Evolutionary conservation across 2,329 filamentous ascomycete genomes (phyloP), one percentile per base, ranked within the genome.

Genomic region (Hymenoscyphus repandus): DNA sequence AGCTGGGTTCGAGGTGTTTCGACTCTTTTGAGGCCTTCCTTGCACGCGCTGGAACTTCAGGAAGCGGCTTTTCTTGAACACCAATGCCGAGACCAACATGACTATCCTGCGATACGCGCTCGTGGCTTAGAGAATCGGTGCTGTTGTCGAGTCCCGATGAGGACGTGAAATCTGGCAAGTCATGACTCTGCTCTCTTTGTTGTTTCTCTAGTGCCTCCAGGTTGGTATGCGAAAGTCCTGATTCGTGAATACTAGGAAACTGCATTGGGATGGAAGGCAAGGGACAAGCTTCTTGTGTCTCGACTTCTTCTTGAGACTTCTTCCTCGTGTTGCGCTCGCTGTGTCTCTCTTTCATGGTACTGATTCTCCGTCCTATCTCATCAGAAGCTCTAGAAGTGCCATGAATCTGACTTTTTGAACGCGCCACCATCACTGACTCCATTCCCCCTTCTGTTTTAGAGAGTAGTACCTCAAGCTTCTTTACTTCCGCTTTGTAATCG

Each of bases 401-500:
- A 50, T 64, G 61, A 38, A 66, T 36, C 10, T 55, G 45, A 51
- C 64, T 66, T 32, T 62, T 62, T 3, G 57, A 57, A 15, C 64
- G 55, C n/a, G 61, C 62, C 47, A 65, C 38, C 1, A 54, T 50
- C 2, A 66, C 62, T 20, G 57, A 57, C 43, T 65, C 63, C 60
- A 67, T 55, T 5, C 64, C 64, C 5, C 58, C 57, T 30, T 62
- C 57, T 1, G 58, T 66, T 22, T 56, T 59, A 9, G 62, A 59
- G 12, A 67, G 47, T n/a, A 65, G 33, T 11, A 67, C 49, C 50
- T 66, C 64, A 27, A 66, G 36, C 34, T 59, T 62, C 53, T 64
- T 65, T 11, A 66, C 41, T 36, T 67, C 64, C 3, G 44, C 41
- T 34, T 64, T 61, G 45, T 66, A 66, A 38, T 62, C 58, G 12